phyloP scores from a whole-genome alignment of 345 rosid species.

The Carallia pectinifolia region DNA sequence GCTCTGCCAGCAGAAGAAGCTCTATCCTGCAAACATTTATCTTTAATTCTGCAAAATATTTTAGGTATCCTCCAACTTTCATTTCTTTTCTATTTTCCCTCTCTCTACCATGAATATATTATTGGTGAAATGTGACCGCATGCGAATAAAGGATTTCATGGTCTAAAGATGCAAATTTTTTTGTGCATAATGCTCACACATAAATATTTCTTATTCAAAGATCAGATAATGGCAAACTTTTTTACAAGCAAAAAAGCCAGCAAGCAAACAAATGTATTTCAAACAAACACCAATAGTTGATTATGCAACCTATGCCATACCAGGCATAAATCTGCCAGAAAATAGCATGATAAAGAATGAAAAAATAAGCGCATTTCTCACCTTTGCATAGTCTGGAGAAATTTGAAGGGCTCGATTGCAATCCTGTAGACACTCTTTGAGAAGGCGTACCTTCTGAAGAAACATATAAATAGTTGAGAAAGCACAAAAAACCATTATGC shows the following conservation, averaged over 20 bases:
- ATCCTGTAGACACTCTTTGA: conserved; percentile 60
- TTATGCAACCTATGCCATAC: neutral
- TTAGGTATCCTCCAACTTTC: neutral
- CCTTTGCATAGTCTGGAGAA: conserved; percentile 73
- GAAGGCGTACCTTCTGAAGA: conserved; percentile 47
- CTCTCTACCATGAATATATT: neutral
- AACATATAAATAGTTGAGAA: conserved; percentile 6
- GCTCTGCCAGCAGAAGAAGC: too few species aligned
- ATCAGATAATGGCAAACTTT: neutral
- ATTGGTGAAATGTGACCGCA: neutral
- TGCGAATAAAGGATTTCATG: neutral
- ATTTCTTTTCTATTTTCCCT: neutral
- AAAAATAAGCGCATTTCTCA: conserved; percentile 19
- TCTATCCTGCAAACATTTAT: too few species aligned
- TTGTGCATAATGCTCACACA: too few species aligned
- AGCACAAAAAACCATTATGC: neutral
- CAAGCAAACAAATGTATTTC: neutral
- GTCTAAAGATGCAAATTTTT: neutral
- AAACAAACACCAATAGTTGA: neutral
- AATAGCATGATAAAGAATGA: neutral
- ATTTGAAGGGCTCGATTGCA: conserved; percentile 73
- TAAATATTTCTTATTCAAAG: neutral
- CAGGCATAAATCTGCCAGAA: neutral
- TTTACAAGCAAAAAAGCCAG: too few species aligned
- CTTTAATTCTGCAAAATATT: too few species aligned